Evolutionary conservation across 129 eudicot species (phyloP).

Genomic region (Glebionis coronaria): DNA sequence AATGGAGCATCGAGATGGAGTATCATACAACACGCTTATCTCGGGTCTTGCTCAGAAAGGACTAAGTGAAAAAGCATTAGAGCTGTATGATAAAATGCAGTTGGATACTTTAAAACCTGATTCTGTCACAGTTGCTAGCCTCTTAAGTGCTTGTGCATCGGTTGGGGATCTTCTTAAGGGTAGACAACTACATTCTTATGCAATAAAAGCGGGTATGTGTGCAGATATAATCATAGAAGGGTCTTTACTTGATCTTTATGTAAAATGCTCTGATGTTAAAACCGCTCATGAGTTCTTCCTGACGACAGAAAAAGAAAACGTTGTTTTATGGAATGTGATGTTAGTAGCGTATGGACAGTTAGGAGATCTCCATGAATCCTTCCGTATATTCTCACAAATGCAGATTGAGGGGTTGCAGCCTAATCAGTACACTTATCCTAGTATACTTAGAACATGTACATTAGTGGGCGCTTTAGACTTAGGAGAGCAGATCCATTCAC

Average conservation of each 20-base stretch:
- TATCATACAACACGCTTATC: constrained; percentile 81
- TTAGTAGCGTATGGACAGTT: constrained; percentile 87
- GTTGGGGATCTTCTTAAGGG: constrained; percentile 63
- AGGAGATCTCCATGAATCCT: constrained; percentile 66
- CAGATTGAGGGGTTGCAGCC: constrained; percentile 63
- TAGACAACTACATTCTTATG: constrained; percentile 74
- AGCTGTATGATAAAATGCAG: constrained; percentile 68
- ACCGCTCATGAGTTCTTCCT: constrained; percentile 69
- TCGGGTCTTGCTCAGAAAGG: constrained; percentile 83
- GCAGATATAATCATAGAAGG: constrained; percentile 89
- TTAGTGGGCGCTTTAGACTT: constrained; percentile 67
- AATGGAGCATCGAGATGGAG: constrained; percentile 62
- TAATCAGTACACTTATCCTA: constrained; percentile 92
- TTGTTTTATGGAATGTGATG: constrained; percentile 97
- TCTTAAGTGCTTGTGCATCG: constrained; percentile 75
- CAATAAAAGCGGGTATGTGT: constrained; percentile 76
- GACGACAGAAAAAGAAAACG: constrained; percentile 56
- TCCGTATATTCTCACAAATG: constrained; percentile 52
- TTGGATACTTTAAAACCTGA: constrained; percentile 68
- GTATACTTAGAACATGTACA: constrained; percentile 87
- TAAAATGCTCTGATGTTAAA: constrained; percentile 79
- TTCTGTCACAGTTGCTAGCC: constrained; percentile 81
- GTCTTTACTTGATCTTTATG: constrained; percentile 90
- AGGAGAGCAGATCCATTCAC: constrained; percentile 87
- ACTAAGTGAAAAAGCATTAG: constrained; percentile 45